Evolutionary conservation across 2,329 filamentous ascomycete genomes (phyloP).

Genomic region (Calonectria ilicicola): DNA sequence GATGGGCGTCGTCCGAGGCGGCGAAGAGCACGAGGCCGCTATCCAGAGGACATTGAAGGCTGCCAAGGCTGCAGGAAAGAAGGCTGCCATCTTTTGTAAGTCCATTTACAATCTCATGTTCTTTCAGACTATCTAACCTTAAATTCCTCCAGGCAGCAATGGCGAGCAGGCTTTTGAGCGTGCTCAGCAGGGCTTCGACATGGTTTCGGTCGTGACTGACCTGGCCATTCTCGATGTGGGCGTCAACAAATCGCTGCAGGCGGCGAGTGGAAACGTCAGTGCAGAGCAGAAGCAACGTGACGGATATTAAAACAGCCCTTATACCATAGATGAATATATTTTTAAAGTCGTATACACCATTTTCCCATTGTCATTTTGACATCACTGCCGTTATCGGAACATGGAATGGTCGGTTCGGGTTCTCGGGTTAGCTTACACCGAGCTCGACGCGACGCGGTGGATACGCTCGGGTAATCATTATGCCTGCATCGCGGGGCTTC

Average conservation of each 20-base stretch:
- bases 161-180: conserved; percentile 9
- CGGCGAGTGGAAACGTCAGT: not conserved
- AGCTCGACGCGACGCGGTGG: not conserved
- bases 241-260: not conserved
- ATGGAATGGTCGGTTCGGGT: not conserved
- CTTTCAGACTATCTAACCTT: not conserved
- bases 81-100: conserved; percentile 23
- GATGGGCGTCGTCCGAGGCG: conserved; percentile 20
- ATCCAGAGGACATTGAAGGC: conserved; percentile 19
- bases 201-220: conserved; percentile 21
- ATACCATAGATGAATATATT: not conserved
- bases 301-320: not conserved
- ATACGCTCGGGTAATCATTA: not conserved
- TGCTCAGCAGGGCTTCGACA: conserved; percentile 18
- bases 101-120: not conserved
- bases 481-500: too few relatives aligned
- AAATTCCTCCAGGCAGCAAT: not conserved
- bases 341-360: not conserved
- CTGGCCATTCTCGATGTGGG: not conserved
- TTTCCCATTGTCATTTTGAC: not conserved
- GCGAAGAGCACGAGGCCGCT: conserved; percentile 19
- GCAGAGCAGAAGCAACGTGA: conserved; percentile 1
- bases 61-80: conserved; percentile 16
- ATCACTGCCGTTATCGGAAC: not conserved
- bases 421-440: not conserved